Evolutionary conservation across 768 basidiomycete genomes (phyloP).

Genomic region (Cystofilobasidium macerans): DNA sequence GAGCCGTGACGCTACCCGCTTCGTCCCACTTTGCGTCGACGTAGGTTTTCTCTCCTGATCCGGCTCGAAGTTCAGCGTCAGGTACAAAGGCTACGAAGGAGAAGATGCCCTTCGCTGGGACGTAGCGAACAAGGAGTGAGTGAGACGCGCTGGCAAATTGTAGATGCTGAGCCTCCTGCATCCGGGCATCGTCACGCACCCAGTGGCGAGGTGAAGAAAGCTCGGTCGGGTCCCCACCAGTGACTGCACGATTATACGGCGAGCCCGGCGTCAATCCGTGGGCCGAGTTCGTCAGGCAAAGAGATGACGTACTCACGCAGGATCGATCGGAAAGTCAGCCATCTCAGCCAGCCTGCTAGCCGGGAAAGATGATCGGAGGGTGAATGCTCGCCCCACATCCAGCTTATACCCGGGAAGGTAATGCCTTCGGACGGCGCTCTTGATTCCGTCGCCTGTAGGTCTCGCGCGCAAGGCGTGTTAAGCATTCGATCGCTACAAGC

Average conservation of each 20-base stretch:
- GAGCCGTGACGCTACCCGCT: neutral
- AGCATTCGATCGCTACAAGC: neutral
- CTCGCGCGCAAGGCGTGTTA: too few relatives aligned
- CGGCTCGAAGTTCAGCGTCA: neutral
- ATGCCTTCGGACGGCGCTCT: neutral
- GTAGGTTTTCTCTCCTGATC: neutral
- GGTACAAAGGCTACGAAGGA: conserved; percentile 15
- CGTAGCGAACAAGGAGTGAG: too few relatives aligned
- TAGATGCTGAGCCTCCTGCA: too few relatives aligned
- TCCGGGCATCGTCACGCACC: too few relatives aligned
- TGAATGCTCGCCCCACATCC: neutral
- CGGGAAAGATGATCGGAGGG: conserved; percentile 3
- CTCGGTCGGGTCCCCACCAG: conserved; percentile 11
- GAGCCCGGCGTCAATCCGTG: too few relatives aligned
- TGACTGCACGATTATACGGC: neutral
- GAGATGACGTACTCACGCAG: neutral
- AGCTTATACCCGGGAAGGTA: conserved; percentile 4
- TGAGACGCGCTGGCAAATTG: too few relatives aligned
- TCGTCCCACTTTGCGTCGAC: neutral
- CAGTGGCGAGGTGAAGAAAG: conserved; percentile 12
- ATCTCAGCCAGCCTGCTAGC: neutral
- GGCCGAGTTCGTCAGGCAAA: too few relatives aligned
- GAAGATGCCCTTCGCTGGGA: conserved; percentile 2
- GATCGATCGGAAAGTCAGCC: conserved; percentile 2
- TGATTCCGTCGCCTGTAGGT: conserved; percentile 8